Evolutionary conservation across 78 protist species (phyloP), one percentile per base, ranked within the genome.

Genomic region (Chrysochromulina tobinii): DNA sequence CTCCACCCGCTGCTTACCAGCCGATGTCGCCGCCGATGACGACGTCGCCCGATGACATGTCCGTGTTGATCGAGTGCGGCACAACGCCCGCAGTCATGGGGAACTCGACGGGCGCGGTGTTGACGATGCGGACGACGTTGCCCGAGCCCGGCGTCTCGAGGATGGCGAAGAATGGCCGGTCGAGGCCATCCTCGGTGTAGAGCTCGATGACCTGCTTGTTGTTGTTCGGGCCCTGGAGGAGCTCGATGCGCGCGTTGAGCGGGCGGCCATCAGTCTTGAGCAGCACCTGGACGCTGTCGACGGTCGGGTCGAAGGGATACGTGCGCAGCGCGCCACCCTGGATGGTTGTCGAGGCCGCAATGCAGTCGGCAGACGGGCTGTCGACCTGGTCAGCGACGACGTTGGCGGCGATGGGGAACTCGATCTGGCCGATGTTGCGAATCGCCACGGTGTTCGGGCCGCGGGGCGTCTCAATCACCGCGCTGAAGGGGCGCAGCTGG

Each of bases 161-260:
- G 38, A 38, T 38, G 38, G 38, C 38, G 38, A 38, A 38, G 38
- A 38, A 38, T 38, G 38, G 38, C 38, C 38, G 38, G 38, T 38
- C 38, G 38, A 38, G 38, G 38, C 38, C 38, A 38, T 38, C 38
- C 38, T 66, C 72, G 25, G 72, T 66, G 72, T 21, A 21, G 25
- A 66, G 72, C 72, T 66, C n/a, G 72, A 66, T 21, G 25, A 66
- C 72, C n/a, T 66, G 72, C n/a, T 66, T 66, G 48, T 66, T 66
- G 72, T 66, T 14, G 72, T 66, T 66, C n/a, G 72, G 72, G 72
- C 72, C 72, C 72, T 66, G 72, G 25, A 66, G 72, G n/a, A 66
- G 72, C 72, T 66, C 72, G 72, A 66, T 66, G n/a, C 72, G 72
- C 48, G 72, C 72, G 72, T 66, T 21, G 72, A 66, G 72, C 72